phyloP scores from a whole-genome alignment of 148 eudicot genomes.

The Chenopodium berlandieri region DNA sequence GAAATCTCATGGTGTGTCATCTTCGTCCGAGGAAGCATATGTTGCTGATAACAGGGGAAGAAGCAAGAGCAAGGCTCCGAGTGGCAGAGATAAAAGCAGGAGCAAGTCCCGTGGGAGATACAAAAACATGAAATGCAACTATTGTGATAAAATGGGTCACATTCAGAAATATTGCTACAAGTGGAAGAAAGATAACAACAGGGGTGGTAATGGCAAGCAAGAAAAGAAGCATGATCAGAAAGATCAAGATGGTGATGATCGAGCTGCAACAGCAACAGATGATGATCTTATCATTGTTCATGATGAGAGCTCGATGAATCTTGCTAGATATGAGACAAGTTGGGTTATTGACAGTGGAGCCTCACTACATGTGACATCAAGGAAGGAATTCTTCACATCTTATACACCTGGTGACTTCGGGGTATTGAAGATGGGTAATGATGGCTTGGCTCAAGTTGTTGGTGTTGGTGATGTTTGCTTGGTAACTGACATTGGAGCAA shows the following conservation, averaged over 20 bases:
- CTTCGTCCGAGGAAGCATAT: background rate
- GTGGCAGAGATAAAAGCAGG: background rate
- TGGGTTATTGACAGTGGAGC: constrained; percentile 23
- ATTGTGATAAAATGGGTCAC: background rate
- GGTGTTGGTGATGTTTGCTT: background rate
- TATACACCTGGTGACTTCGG: constrained; percentile 23
- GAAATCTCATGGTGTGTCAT: background rate
- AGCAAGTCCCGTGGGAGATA: constrained; percentile 15
- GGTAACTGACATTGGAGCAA: no score
- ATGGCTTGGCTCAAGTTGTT: background rate
- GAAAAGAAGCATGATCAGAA: background rate
- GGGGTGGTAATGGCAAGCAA: constrained; percentile 2
- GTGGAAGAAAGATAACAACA: constrained; percentile 2
- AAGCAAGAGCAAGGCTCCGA: background rate
- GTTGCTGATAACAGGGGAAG: constrained; percentile 1
- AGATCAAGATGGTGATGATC: constrained; percentile 2
- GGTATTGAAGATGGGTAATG: constrained; percentile 19
- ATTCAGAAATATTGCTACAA: background rate
- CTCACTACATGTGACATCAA: constrained; percentile 12
- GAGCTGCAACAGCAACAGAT: background rate
- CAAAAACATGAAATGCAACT: constrained; percentile 2
- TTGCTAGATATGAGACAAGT: constrained; percentile 2
- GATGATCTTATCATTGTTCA: constrained; percentile 7
- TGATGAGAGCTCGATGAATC: background rate
- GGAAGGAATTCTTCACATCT: constrained; percentile 16